Evolutionary conservation across 371 early-diverging fungal genomes (phyloP).

Genomic region (Catenaria anguillulae): DNA sequence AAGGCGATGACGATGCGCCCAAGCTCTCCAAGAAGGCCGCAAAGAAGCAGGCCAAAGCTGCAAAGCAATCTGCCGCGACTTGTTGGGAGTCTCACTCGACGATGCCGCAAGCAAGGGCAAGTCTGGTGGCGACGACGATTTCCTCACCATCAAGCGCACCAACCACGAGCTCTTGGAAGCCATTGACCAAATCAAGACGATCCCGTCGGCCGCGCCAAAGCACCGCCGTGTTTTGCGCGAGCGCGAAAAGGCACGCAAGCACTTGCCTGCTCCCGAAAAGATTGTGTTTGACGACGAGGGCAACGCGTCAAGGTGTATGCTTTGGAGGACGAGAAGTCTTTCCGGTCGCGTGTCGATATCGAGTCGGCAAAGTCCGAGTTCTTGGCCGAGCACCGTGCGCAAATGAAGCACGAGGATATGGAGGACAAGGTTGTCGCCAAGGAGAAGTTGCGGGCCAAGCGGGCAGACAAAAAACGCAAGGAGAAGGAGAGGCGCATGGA

Average conservation of each 20-base stretch:
- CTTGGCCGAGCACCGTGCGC: conserved; percentile 39
- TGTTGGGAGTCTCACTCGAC: no score
- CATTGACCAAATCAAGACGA: conserved; percentile 25
- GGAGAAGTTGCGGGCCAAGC: conserved; percentile 56
- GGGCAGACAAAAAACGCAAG: conserved; percentile 46
- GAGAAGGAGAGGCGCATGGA: conserved; percentile 25
- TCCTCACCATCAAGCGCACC: conserved; percentile 62
- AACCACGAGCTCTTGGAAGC: conserved; percentile 48
- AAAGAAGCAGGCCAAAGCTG: no score
- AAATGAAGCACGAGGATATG: conserved; percentile 55
- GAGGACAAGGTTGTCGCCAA: conserved; percentile 51
- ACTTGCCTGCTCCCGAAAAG: conserved; percentile 47
- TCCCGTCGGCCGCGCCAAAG: conserved; percentile 18
- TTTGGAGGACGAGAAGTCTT: conserved; percentile 59
- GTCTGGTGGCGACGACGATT: conserved; percentile 25
- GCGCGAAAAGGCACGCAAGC: conserved; percentile 41
- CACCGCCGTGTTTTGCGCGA: conserved; percentile 17
- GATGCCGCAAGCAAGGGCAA: not conserved
- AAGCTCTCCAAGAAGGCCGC: not conserved
- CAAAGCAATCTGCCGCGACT: no score
- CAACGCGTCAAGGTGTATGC: conserved; percentile 53
- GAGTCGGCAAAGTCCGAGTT: conserved; percentile 42
- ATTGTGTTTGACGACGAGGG: conserved; percentile 88
- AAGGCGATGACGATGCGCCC: not conserved
- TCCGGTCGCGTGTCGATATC: conserved; percentile 56